Evolutionary conservation across 306 rosid genomes (phyloP).

Genomic region (Cucurbita moschata): DNA sequence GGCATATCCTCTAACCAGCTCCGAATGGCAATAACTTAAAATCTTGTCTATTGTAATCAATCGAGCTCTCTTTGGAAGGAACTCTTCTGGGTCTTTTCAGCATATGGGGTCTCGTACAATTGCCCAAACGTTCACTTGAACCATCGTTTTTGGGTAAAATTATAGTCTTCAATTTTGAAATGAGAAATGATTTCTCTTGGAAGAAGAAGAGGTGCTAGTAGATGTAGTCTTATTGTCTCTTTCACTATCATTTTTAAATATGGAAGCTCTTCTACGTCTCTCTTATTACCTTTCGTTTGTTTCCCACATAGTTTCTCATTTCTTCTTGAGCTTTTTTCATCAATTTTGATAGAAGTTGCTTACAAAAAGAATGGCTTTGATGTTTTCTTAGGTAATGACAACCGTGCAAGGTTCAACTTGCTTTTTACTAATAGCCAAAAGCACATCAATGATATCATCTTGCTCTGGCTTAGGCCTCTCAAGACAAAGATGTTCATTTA

Average conservation of each 20-base stretch:
- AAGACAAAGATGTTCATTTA: constrained; percentile 11
- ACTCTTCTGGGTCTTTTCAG: constrained; percentile 29
- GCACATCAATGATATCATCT: constrained; percentile 17
- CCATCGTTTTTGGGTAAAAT: constrained; percentile 13
- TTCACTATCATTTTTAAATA: constrained; percentile 32
- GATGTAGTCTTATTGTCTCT: constrained; percentile 34
- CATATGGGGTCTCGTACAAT: constrained; percentile 21
- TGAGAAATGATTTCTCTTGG: constrained; percentile 25
- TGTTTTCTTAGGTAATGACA: constrained; percentile 7
- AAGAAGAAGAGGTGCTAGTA: constrained; percentile 25
- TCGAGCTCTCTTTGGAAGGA: constrained; percentile 16
- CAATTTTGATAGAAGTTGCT: neutral
- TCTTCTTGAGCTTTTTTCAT: constrained; percentile 32
- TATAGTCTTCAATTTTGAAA: constrained; percentile 17
- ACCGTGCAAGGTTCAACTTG: neutral
- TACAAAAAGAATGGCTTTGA: constrained; percentile 31
- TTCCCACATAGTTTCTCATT: constrained; percentile 10
- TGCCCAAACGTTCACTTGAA: constrained; percentile 26
- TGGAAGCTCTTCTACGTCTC: constrained; percentile 10
- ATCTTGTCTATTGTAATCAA: constrained; percentile 29
- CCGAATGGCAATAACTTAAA: constrained; percentile 35
- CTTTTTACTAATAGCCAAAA: constrained; percentile 6
- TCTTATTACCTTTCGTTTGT: constrained; percentile 15
- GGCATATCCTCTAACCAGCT: constrained; percentile 28
- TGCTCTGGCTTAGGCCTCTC: constrained; percentile 3